Conservation (phyloP, 495 filamentous ascomycete genomes). For the Poronia punctata region DNA sequence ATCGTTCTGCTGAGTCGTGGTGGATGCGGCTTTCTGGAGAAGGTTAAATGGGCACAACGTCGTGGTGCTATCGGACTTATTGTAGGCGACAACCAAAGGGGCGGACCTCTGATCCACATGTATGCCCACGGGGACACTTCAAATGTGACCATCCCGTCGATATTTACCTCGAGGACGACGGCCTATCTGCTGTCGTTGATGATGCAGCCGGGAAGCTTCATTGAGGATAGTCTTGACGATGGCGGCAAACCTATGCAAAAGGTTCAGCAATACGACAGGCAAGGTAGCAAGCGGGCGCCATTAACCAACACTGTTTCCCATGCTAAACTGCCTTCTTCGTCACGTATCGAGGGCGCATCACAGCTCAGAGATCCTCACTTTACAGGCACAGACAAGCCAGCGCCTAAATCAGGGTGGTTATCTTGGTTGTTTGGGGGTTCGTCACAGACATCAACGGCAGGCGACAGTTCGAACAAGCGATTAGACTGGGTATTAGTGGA, state of each 20-base stretch:
- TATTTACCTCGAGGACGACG: slow-evolving; percentile 93
- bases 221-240: slow-evolving; percentile 49
- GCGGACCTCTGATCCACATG: slow-evolving; percentile 89
- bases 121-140: slow-evolving; percentile 91
- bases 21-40: slow-evolving; percentile 94
- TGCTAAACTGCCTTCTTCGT: slow-evolving; percentile 11
- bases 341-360: slow-evolving; percentile 11
- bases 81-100: slow-evolving; percentile 85
- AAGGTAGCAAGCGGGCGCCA: slow-evolving; percentile 32
- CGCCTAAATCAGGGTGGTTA: slow-evolving; percentile 42
- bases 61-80: slow-evolving; percentile 84
- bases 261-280: slow-evolving; percentile 40
- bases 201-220: slow-evolving; percentile 60
- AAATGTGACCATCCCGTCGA: slow-evolving; percentile 84
- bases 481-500: slow-evolving; percentile 70
- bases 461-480: slow-evolving; percentile 72
- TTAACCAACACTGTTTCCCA: slow-evolving; percentile 21
- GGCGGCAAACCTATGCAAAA: slow-evolving; percentile 41
- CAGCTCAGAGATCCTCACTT: slow-evolving; percentile 7
- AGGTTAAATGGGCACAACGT: slow-evolving; percentile 92
- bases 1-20: slow-evolving; percentile 84
- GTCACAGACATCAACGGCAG: slow-evolving; percentile 20
- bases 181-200: slow-evolving; percentile 89
- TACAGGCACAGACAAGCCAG: slow-evolving; percentile 9
- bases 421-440: slow-evolving; percentile 46